A percentile compares a stretch with the other conserved stretches of the same genome.
Evolutionary conservation across 306 rosid species (phyloP).

Genomic region (Ziziphus jujuba): DNA sequence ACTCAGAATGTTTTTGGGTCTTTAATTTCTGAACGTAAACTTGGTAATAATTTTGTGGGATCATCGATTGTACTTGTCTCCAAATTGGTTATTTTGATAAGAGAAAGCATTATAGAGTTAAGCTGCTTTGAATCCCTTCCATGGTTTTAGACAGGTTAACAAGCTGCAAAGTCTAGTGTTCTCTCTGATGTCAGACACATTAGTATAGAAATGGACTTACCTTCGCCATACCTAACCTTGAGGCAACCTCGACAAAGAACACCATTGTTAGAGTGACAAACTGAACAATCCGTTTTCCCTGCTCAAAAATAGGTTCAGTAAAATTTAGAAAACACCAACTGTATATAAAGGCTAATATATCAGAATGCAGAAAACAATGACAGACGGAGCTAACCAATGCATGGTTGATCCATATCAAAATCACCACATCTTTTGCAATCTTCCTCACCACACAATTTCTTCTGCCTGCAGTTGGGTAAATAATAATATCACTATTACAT

Average conservation of each 20-base stretch:
- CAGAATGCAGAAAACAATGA: slow-evolving; percentile 2
- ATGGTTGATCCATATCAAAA: slow-evolving; percentile 56
- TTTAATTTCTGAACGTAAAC: too few species aligned
- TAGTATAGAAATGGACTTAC: slow-evolving; percentile 26
- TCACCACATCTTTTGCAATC: slow-evolving; percentile 71
- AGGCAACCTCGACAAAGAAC: slow-evolving; percentile 73
- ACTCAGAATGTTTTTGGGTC: background rate
- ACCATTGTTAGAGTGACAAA: slow-evolving; percentile 67
- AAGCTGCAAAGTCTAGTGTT: background rate
- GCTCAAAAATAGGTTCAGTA: slow-evolving; percentile 13
- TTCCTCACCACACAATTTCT: slow-evolving; percentile 69
- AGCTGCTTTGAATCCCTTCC: too few species aligned
- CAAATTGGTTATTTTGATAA: too few species aligned
- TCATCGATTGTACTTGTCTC: too few species aligned
- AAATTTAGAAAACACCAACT: slow-evolving; percentile 6
- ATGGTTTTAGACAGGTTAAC: background rate
- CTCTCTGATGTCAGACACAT: background rate
- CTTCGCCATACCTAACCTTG: slow-evolving; percentile 80
- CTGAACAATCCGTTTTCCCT: slow-evolving; percentile 84
- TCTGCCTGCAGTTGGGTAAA: slow-evolving; percentile 53
- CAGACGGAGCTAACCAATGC: slow-evolving; percentile 49
- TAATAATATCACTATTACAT: background rate
- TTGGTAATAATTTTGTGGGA: too few species aligned
- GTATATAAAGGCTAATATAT: background rate
- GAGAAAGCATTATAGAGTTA: too few species aligned